Percentiles rank a stretch among this genome's conserved stretches.
phyloP scores from a whole-genome alignment of 108 stramenopile genomes.

The Stephanodiscus triporus region DNA sequence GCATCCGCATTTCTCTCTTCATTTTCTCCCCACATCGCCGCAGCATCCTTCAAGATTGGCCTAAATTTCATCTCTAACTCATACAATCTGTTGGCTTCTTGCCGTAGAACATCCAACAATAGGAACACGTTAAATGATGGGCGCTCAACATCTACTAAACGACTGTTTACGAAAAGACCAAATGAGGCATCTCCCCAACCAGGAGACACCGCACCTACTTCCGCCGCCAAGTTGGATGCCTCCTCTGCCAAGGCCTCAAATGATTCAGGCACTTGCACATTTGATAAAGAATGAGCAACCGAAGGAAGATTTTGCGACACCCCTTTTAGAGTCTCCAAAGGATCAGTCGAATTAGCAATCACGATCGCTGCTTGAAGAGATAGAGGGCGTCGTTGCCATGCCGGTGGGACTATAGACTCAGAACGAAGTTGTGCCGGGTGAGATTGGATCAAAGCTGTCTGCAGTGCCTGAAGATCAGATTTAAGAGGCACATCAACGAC shows the following conservation, averaged over 20 bases:
- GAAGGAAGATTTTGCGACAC: conserved; percentile 83
- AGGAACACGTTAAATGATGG: conserved; percentile 89
- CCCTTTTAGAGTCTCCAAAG: conserved; percentile 70
- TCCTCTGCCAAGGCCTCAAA: conserved; percentile 54
- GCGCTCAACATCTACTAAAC: conserved; percentile 61
- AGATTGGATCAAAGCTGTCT: conserved; percentile 49
- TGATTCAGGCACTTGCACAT: conserved; percentile 51
- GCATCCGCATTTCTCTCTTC: conserved; percentile 4
- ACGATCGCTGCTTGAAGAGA: conserved; percentile 78
- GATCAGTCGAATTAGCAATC: conserved; percentile 56
- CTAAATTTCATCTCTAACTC: conserved; percentile 49
- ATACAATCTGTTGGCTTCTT: conserved; percentile 64
- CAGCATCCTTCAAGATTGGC: conserved; percentile 29
- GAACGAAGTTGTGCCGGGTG: conserved; percentile 53
- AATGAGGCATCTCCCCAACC: conserved; percentile 56
- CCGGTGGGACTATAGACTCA: conserved; percentile 70
- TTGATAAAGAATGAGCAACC: conserved; percentile 76
- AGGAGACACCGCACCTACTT: conserved; percentile 55
- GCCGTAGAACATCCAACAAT: conserved; percentile 63
- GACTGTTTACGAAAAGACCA: conserved; percentile 71
- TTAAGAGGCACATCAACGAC: conserved; percentile 20
- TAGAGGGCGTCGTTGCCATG: conserved; percentile 79
- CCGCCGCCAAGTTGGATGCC: conserved; percentile 37
- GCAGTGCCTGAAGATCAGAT: conserved; percentile 35
- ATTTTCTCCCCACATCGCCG: conserved; percentile 11